Percentiles rank a stretch among this genome's conserved stretches.
phyloP scores from a whole-genome alignment of 495 filamentous ascomycete species.

The Penicillium crystallinum region DNA sequence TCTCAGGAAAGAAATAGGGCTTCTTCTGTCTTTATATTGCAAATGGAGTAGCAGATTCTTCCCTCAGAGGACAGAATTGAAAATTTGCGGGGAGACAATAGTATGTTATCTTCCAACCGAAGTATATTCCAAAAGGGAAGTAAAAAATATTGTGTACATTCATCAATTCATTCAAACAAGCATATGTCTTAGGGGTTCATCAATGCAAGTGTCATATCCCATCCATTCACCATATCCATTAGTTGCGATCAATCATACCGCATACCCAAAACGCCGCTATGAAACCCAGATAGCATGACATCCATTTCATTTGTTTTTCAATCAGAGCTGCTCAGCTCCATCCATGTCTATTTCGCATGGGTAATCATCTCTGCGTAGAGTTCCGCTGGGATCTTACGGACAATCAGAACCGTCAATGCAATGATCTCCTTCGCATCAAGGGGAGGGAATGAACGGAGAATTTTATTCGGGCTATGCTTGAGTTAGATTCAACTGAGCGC shows the following conservation, averaged over 20 bases:
- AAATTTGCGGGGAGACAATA: neutral
- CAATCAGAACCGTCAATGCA: conserved; percentile 67
- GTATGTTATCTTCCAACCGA: neutral
- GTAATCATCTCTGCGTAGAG: conserved; percentile 82
- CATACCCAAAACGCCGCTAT: conserved; percentile 18
- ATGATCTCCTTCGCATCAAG: conserved; percentile 79
- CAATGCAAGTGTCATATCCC: conserved; percentile 14
- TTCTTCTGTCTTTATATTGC: neutral
- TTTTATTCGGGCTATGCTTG: conserved; percentile 71
- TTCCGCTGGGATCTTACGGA: conserved; percentile 80
- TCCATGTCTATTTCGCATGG: conserved; percentile 64
- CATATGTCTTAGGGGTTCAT: conserved; percentile 14
- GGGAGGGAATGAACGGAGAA: conserved; percentile 83
- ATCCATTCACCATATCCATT: conserved; percentile 3
- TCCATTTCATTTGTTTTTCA: neutral
- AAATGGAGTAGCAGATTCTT: neutral
- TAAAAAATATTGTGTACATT: conserved; percentile 7
- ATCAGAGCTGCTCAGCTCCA: neutral
- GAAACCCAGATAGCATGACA: conserved; percentile 6
- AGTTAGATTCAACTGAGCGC: conserved; percentile 23
- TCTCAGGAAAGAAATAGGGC: too few relatives aligned
- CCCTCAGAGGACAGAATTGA: neutral
- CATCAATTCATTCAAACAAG: conserved; percentile 24
- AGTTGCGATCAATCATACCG: conserved; percentile 3
- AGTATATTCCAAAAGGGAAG: neutral